phyloP scores from a whole-genome alignment of 768 basidiomycete species.

The Boletus vinaceobasis region DNA sequence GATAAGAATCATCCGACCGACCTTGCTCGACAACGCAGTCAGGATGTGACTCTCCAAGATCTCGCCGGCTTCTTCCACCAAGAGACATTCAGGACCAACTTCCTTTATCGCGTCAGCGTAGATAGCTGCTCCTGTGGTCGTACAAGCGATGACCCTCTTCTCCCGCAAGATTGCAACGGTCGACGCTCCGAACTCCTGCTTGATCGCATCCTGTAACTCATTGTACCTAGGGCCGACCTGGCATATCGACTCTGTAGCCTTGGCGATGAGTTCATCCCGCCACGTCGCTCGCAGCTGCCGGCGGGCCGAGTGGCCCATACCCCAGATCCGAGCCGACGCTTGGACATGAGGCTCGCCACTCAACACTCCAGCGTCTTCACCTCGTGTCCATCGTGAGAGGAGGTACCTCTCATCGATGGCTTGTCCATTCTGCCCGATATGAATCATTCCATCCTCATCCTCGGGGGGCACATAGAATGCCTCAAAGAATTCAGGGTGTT shows the following conservation, averaged over 20 bases:
- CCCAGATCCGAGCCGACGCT: conserved; percentile 37
- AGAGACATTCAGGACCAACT: conserved; percentile 45
- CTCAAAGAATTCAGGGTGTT: conserved; percentile 38
- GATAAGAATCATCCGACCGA: conserved; percentile 38
- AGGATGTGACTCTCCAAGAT: conserved; percentile 58
- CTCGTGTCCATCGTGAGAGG: conserved; percentile 44
- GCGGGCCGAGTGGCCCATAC: conserved; percentile 30
- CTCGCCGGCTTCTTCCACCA: conserved; percentile 38
- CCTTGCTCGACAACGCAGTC: conserved; percentile 47
- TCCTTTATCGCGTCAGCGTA: conserved; percentile 32
- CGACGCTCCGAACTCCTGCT: conserved; percentile 32
- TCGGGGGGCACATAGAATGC: conserved; percentile 42
- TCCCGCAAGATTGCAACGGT: conserved; percentile 32
- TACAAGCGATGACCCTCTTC: conserved; percentile 64
- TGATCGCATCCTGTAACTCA: conserved; percentile 29
- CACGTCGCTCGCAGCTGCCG: conserved; percentile 30
- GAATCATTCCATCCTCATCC: conserved; percentile 25
- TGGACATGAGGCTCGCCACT: conserved; percentile 22
- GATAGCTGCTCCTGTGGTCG: conserved; percentile 68
- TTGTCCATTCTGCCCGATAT: conserved; percentile 41
- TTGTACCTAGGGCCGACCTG: conserved; percentile 35
- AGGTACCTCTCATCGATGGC: conserved; percentile 40
- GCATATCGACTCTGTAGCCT: conserved; percentile 32
- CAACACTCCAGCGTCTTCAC: conserved; percentile 44
- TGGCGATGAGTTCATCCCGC: conserved; percentile 33